phyloP scores from a whole-genome alignment of 345 rosid genomes.

The Lepidium africanum region DNA sequence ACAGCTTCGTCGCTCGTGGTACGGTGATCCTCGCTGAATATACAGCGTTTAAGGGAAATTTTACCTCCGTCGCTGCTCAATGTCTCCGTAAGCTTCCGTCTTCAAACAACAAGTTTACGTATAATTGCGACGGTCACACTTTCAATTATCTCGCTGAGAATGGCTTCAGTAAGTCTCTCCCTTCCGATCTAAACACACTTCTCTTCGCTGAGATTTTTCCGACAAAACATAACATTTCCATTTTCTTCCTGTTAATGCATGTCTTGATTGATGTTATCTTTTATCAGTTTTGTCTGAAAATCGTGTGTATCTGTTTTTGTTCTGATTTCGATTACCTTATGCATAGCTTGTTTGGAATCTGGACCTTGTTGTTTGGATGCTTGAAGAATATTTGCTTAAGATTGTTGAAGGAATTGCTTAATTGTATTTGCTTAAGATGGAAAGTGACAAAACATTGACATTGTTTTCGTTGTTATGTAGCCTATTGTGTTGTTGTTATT shows the following conservation, averaged over 20 bases:
- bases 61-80: slow-evolving; percentile 58
- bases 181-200: background rate
- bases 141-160: slow-evolving; percentile 69
- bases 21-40: slow-evolving; percentile 56
- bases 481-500: slow-evolving; percentile 80
- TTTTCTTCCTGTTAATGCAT: too few species aligned
- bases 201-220: background rate
- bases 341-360: background rate
- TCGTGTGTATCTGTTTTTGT: background rate
- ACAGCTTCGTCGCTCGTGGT: slow-evolving; percentile 61
- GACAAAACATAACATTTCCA: too few species aligned
- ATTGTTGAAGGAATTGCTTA: too few species aligned
- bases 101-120: slow-evolving; percentile 55
- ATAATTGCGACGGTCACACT: slow-evolving; percentile 74
- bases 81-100: slow-evolving; percentile 67
- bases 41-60: slow-evolving; percentile 64
- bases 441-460: background rate
- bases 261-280: too few species aligned
- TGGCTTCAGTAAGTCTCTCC: slow-evolving; percentile 49
- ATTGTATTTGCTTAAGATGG: background rate
- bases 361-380: background rate
- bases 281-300: too few species aligned
- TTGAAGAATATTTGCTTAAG: background rate
- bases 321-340: background rate
- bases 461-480: slow-evolving; percentile 30